phyloP scores from a whole-genome alignment of 257 asterid species.

The Fraxinus anomala region DNA sequence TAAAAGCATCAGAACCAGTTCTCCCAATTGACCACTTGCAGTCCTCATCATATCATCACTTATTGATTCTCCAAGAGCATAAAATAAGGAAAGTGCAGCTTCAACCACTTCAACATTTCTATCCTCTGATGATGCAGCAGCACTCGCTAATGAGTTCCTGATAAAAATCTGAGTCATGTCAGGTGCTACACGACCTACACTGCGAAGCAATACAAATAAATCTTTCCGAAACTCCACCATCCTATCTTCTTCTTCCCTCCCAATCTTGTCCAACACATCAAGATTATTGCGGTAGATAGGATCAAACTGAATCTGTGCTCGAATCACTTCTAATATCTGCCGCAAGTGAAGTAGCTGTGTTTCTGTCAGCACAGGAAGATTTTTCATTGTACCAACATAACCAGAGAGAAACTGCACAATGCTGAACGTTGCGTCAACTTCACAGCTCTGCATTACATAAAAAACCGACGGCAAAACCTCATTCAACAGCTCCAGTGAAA shows the following conservation, averaged over 20 bases:
- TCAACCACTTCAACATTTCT: slow-evolving; percentile 88
- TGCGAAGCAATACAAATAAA: slow-evolving; percentile 69
- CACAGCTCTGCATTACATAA: slow-evolving; percentile 66
- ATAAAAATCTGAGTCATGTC: slow-evolving; percentile 77
- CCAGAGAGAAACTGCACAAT: slow-evolving; percentile 81
- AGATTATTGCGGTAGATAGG: slow-evolving; percentile 68
- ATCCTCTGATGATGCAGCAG: slow-evolving; percentile 66
- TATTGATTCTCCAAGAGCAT: slow-evolving; percentile 84
- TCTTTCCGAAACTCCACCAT: slow-evolving; percentile 93
- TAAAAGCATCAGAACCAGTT: slow-evolving; percentile 76
- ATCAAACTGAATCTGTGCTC: slow-evolving; percentile 62
- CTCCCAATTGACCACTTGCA: slow-evolving; percentile 70
- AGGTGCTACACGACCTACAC: slow-evolving; percentile 86
- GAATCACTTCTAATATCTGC: slow-evolving; percentile 80
- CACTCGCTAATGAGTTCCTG: slow-evolving; percentile 63
- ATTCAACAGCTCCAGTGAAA: slow-evolving; percentile 66
- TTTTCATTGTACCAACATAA: slow-evolving; percentile 88
- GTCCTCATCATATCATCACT: slow-evolving; percentile 65
- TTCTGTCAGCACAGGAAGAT: slow-evolving; percentile 58
- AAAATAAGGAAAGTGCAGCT: slow-evolving; percentile 87
- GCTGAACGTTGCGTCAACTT: slow-evolving; percentile 69
- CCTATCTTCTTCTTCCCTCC: slow-evolving; percentile 87
- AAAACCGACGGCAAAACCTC: slow-evolving; percentile 93
- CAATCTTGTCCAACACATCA: slow-evolving; percentile 75
- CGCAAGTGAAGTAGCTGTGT: slow-evolving; percentile 70